phyloP scores from a whole-genome alignment of 164 flowering plant species.

The Magnolia sinica region DNA sequence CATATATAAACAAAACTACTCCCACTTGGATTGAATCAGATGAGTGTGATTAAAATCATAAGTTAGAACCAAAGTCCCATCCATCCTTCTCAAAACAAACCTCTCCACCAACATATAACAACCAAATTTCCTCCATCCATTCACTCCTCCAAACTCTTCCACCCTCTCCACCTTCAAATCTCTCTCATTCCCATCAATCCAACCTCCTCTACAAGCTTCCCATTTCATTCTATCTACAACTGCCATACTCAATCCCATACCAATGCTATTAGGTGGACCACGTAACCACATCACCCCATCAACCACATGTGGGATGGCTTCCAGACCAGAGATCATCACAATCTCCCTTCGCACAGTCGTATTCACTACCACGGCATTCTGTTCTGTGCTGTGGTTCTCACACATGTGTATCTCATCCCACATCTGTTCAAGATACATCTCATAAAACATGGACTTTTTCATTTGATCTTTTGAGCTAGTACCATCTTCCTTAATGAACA shows the following conservation, averaged over 20 bases:
- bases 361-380: slow-evolving; percentile 8
- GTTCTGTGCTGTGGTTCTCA: slow-evolving; percentile 16
- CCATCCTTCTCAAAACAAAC: slow-evolving; percentile 50
- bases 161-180: slow-evolving; percentile 14
- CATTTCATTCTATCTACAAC: slow-evolving; percentile 35
- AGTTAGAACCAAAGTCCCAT: slow-evolving; percentile 42
- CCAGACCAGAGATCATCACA: slow-evolving; percentile 1
- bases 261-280: neutral
- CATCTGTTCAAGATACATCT: slow-evolving; percentile 50
- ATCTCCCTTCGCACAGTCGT: slow-evolving; percentile 4
- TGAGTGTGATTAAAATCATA: slow-evolving; percentile 47
- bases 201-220: slow-evolving; percentile 34
- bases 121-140: slow-evolving; percentile 41
- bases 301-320: neutral
- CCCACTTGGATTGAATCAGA: slow-evolving; percentile 45
- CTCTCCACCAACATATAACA: slow-evolving; percentile 57
- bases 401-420: slow-evolving; percentile 49
- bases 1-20: neutral
- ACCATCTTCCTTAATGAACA: slow-evolving; percentile 13
- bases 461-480: slow-evolving; percentile 32
- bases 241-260: slow-evolving; percentile 6
- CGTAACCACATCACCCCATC: slow-evolving; percentile 10
- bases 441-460: slow-evolving; percentile 40
- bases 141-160: slow-evolving; percentile 23
- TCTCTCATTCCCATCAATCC: slow-evolving; percentile 25